A percentile compares a stretch with the other conserved stretches of the same genome.
These are phyloP conservation scores for Perkinsela sp. DNA, from an alignment of 208 protist genomes.

Conservation along the genomic window DNA sequence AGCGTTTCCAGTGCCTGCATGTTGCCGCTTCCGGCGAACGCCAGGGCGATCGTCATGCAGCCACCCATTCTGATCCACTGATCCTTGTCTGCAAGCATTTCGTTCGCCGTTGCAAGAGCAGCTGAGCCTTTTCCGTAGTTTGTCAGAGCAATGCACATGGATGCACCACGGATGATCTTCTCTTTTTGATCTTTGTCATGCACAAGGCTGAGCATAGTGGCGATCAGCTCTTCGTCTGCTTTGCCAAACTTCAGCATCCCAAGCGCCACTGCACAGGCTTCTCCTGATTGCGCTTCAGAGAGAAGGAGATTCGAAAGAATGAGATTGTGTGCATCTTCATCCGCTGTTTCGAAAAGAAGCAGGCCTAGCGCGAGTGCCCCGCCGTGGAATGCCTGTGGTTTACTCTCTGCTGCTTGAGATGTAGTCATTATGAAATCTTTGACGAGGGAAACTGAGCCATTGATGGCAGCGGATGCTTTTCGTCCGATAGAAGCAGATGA, in stretches of 20 bases:
- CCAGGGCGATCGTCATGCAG: conserved; percentile 84
- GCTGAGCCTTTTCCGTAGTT: conserved; percentile 83
- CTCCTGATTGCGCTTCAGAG: conserved; percentile 83
- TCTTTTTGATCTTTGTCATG: conserved; percentile 91
- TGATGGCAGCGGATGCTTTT: not conserved
- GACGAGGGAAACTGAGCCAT: not conserved
- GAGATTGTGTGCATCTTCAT: conserved; percentile 72
- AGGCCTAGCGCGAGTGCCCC: conserved; percentile 82
- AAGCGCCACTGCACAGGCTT: conserved; percentile 87
- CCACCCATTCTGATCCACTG: conserved; percentile 83
- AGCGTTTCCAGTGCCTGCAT: conserved; percentile 70
- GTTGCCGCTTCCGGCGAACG: conserved; percentile 85
- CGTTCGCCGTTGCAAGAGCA: conserved; percentile 67
- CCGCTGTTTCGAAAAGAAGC: conserved; percentile 47
- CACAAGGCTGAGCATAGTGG: conserved; percentile 71
- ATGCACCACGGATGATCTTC: conserved; percentile 91
- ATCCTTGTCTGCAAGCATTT: conserved; percentile 70
- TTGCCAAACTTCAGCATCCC: conserved; percentile 91
- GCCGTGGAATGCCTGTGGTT: conserved; percentile 81
- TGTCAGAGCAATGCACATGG: conserved; percentile 81
- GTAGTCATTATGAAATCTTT: conserved; percentile 5
- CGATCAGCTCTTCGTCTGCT: conserved; percentile 21
- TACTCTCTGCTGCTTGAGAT: not conserved
- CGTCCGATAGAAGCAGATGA: not conserved
- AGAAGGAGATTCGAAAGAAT: conserved; percentile 74